Conservation (phyloP, 257 asterid genomes). For the Penstemon newberryi region DNA sequence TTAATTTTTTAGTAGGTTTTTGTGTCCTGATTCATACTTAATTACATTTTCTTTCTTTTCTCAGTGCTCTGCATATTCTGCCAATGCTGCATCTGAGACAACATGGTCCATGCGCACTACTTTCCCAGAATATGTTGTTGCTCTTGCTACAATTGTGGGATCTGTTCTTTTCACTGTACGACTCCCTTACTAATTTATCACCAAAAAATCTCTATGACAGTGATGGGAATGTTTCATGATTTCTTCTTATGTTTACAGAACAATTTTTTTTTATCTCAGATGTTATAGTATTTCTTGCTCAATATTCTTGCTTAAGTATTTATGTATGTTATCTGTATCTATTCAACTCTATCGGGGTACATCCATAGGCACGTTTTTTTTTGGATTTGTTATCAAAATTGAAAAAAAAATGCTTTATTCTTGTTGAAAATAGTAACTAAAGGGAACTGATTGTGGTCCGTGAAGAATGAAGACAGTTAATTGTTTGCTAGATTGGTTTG, state of each 20-base stretch:
- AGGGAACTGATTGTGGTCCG: no score
- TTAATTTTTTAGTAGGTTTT: constrained; percentile 20
- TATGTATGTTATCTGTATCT: constrained; percentile 4
- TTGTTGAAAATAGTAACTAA: neutral
- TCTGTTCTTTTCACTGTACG: constrained; percentile 92
- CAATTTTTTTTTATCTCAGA: constrained; percentile 1
- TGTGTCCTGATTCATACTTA: constrained; percentile 23
- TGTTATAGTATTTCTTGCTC: constrained; percentile 12
- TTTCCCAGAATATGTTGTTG: constrained; percentile 97
- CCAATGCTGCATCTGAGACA: constrained; percentile 79
- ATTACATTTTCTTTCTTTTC: constrained; percentile 22
- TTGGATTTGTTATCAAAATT: neutral
- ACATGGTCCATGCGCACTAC: constrained; percentile 94
- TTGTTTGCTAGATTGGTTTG: neutral
- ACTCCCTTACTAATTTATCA: constrained; percentile 19
- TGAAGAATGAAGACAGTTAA: neutral
- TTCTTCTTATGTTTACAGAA: neutral
- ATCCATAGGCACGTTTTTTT: constrained; percentile 3
- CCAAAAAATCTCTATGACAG: neutral
- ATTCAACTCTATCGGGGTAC: constrained; percentile 12
- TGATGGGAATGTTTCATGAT: constrained; percentile 1
- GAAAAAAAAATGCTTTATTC: neutral
- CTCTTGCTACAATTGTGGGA: constrained; percentile 92
- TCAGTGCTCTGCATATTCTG: constrained; percentile 86
- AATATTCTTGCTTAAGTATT: constrained; percentile 16